Evolutionary conservation across 1,284 basidiomycete genomes (phyloP).

Genomic region (Cronartium quercuum): DNA sequence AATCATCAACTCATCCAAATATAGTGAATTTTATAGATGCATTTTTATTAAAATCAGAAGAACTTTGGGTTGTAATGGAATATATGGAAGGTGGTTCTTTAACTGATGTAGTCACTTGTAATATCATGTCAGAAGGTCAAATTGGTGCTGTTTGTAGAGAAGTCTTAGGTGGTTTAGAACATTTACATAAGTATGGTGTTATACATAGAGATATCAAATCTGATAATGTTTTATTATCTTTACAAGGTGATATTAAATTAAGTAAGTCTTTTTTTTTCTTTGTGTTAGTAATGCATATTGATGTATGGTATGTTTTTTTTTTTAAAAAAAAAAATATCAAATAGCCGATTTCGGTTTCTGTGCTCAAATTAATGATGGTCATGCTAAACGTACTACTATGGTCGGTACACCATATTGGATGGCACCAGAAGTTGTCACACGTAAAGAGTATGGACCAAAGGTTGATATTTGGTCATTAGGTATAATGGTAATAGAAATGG

Average conservation of each 20-base stretch:
- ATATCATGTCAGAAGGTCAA: conserved; percentile 86
- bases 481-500: conserved; percentile 90
- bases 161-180: conserved; percentile 81
- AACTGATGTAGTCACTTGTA: conserved; percentile 93
- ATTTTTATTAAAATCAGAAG: conserved; percentile 84
- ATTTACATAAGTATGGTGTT: conserved; percentile 86
- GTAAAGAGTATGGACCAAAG: conserved; percentile 97
- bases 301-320: conserved; percentile 4
- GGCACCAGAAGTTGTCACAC: conserved; percentile 96
- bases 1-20: conserved; percentile 87
- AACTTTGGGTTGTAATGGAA: conserved; percentile 99
- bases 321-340: conserved; percentile 33
- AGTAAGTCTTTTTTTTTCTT: conserved; percentile 58
- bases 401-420: conserved; percentile 99
- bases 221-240: conserved; percentile 86
- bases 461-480: conserved; percentile 98
- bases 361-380: conserved; percentile 86
- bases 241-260: conserved; percentile 92
- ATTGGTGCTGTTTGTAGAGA: conserved; percentile 89
- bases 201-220: conserved; percentile 98
- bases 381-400: conserved; percentile 97
- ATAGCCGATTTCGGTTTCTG: conserved; percentile 98
- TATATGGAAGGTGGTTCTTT: conserved; percentile 92
- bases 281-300: conserved; percentile 2
- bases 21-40: conserved; percentile 99